Percentiles rank a stretch among this genome's conserved stretches.
These are phyloP conservation scores for Metarhizium sp. DNA, from an alignment of 2,329 filamentous ascomycete species.

Conservation along the genomic window DNA sequence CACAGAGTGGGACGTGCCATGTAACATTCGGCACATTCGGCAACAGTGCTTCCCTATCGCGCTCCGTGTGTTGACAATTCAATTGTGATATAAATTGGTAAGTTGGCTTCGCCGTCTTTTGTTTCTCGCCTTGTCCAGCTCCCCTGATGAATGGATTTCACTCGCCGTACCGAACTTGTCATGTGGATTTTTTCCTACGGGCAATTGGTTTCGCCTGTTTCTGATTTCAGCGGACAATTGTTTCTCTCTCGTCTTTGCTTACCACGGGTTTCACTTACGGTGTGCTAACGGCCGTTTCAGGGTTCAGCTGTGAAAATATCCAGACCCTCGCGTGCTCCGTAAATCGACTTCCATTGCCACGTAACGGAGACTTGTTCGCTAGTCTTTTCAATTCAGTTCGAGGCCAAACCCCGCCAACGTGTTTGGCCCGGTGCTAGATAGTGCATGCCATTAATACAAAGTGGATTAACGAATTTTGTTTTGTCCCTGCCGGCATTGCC, in stretches of 20 bases:
- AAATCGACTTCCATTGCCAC: too few relatives aligned
- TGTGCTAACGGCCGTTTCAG: not conserved
- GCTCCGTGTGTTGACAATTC: not conserved
- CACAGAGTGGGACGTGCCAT: too few relatives aligned
- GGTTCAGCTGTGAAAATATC: not conserved
- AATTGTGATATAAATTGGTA: not conserved
- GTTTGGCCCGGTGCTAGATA: not conserved
- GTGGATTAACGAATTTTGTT: not conserved
- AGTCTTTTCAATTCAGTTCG: too few relatives aligned
- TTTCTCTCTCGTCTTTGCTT: not conserved
- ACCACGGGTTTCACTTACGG: not conserved
- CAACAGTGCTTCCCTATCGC: too few relatives aligned
- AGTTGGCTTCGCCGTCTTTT: not conserved
- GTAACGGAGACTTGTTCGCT: too few relatives aligned
- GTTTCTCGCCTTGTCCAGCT: not conserved
- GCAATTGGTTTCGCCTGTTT: constrained; percentile 7
- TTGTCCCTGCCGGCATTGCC: not conserved
- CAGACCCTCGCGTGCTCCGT: not conserved
- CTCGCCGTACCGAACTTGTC: constrained; percentile 5
- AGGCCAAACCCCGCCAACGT: too few relatives aligned
- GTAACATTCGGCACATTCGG: too few relatives aligned
- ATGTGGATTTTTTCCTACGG: constrained; percentile 5
- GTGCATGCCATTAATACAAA: not conserved
- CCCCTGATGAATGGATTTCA: constrained; percentile 5
- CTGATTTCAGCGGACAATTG: not conserved